Evolutionary conservation across 371 early-diverging fungal genomes (phyloP), one percentile per base, ranked within the genome.

Genomic region (Lichtheimia ramosa): DNA sequence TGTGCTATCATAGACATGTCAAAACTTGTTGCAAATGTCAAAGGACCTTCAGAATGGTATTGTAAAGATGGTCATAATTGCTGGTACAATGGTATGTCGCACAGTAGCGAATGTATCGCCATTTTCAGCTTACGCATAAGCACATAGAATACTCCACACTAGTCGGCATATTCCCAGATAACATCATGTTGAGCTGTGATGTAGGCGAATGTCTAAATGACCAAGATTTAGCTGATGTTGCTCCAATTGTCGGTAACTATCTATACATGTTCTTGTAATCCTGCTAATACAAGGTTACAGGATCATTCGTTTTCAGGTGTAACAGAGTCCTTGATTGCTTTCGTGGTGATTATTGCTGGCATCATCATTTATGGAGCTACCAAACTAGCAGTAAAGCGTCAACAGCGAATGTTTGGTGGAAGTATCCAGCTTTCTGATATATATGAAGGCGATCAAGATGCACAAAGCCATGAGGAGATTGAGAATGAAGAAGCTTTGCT

Each of bases 151-250:
- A 83, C 63, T 87, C 74, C 43, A 79, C 69, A 25, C 61, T 87
- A 21, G 73, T 70, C 5, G 69, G 55, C 23, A 64, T 87, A 1
- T 84, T 87, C 56, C 84, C 85, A 1, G 73, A 78, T 58, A 85
- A 85, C n/a, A 77, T 87, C 23, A 58, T 58, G 16, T 56, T 87
- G 16, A 64, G 67, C 34, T 87, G 87, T 55, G 68, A 70, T 59
- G 82, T 81, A 54, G 87, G 87, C 7, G 87, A 85, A 65, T 87
- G 87, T 59, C 84, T 75, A 23, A 79, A 74, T 63, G 69, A 74
- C 52, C 73, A 78, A 66, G 77, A 70, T 49, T 75, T 67, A 49
- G 53, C 68, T 46, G 75, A 77, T 51, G 73, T 61, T 12, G 63
- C 57, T 5, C 80, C 77, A 15, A 68, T 75, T 41, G 75, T 73